Evolutionary conservation across 2,329 filamentous ascomycete genomes (phyloP).

Genomic region (Alternaria consortialis): DNA sequence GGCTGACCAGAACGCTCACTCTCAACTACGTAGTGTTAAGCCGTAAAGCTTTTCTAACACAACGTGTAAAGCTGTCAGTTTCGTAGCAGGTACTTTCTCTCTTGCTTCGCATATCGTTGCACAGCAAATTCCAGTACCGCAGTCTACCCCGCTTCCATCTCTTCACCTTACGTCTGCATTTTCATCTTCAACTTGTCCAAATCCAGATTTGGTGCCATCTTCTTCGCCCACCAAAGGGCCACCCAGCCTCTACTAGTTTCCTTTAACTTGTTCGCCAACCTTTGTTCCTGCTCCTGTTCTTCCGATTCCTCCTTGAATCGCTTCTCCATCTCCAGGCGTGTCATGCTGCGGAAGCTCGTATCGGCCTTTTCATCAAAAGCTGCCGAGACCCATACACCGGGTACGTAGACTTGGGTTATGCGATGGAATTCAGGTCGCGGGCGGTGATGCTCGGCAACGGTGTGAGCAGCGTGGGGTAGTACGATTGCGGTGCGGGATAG

Average conservation of each 20-base stretch:
- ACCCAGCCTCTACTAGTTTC: conserved; percentile 12
- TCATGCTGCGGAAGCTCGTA: conserved; percentile 15
- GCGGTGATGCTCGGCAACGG: conserved; percentile 10
- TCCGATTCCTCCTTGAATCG: neutral
- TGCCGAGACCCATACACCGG: conserved; percentile 20
- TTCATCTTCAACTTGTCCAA: conserved; percentile 5
- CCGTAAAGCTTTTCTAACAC: fast-evolving
- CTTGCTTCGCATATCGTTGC: neutral
- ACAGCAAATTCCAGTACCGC: neutral
- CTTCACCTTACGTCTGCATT: neutral
- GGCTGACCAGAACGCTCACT: neutral
- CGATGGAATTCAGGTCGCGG: conserved; percentile 9
- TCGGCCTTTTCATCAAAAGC: conserved; percentile 15
- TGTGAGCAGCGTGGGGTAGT: conserved; percentile 11
- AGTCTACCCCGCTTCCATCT: neutral
- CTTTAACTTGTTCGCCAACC: conserved; percentile 9
- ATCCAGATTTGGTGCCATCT: conserved; percentile 5
- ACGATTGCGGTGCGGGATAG: neutral
- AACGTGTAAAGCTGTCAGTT: neutral
- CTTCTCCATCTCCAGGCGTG: conserved; percentile 4
- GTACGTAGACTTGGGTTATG: neutral
- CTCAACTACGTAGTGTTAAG: neutral
- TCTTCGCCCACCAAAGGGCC: conserved; percentile 15
- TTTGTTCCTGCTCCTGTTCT: conserved; percentile 11
- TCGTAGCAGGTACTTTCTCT: neutral